Conservation (phyloP, 495 filamentous ascomycete genomes). For the Neurospora sp. region DNA sequence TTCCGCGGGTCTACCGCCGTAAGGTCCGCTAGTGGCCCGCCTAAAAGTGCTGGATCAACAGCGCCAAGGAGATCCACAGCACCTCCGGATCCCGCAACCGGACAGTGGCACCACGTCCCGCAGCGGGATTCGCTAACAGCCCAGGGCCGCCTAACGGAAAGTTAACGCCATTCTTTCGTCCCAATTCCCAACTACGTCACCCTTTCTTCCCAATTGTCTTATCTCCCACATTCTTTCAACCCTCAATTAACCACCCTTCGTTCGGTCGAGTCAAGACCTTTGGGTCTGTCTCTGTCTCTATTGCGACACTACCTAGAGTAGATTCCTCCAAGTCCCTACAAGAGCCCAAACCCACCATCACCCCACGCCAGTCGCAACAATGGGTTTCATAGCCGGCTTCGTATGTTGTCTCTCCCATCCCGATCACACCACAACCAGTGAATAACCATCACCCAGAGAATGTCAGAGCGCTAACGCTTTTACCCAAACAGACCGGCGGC, state of each 20-base stretch:
- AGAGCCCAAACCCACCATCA: neutral
- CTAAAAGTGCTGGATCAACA: neutral
- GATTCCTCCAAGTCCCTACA: neutral
- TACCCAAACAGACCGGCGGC: constrained; percentile 78
- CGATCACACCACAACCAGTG: too few species aligned
- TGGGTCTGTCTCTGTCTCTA: neutral
- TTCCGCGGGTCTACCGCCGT: neutral
- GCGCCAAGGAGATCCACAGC: neutral
- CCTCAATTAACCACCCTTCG: neutral
- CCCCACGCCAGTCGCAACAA: constrained; percentile 5
- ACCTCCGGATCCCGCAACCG: neutral
- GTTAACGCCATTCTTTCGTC: neutral
- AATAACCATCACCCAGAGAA: too few species aligned
- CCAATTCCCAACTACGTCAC: neutral
- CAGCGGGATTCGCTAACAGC: neutral
- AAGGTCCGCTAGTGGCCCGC: neutral
- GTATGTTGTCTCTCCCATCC: constrained; percentile 45
- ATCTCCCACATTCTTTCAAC: neutral
- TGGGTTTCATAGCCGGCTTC: constrained; percentile 54
- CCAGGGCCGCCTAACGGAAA: neutral
- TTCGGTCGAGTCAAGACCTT: neutral
- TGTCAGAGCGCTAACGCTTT: too few species aligned
- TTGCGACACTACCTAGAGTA: neutral
- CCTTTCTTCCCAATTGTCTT: neutral
- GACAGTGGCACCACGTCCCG: neutral